Conservation (phyloP, 2,329 filamentous ascomycete genomes). For the Clarireedia paspali region DNA sequence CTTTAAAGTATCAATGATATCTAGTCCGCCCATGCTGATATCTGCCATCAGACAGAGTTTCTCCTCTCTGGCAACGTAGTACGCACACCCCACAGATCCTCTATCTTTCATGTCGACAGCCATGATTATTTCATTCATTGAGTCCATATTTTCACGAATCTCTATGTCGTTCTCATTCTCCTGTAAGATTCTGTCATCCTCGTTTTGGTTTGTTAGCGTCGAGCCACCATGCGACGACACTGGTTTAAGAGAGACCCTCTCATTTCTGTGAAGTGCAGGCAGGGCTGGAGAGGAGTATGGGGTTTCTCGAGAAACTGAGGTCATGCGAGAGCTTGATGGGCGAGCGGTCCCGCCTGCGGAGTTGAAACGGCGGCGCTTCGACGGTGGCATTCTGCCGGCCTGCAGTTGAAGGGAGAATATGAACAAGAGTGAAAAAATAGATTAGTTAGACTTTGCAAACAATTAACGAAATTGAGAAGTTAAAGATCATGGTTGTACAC, state of each 20-base stretch:
- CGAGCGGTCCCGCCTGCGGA: constrained; percentile 9
- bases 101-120: constrained; percentile 68
- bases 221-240: constrained; percentile 8
- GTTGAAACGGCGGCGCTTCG: constrained; percentile 20
- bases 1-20: constrained; percentile 56
- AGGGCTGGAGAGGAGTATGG: constrained; percentile 15
- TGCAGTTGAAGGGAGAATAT: background rate
- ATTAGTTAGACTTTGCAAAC: too few relatives aligned
- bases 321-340: constrained; percentile 15
- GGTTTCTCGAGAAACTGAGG: constrained; percentile 15
- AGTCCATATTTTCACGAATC: constrained; percentile 38
- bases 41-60: constrained; percentile 73
- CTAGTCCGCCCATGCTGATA: constrained; percentile 57
- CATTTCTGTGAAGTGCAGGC: constrained; percentile 12
- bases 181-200: constrained; percentile 8
- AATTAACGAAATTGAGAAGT: background rate
- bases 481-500: background rate
- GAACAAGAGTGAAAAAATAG: background rate
- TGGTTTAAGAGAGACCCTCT: constrained; percentile 16
- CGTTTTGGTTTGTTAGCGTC: constrained; percentile 7
- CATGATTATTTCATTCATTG: constrained; percentile 65
- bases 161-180: constrained; percentile 26
- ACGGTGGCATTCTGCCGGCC: constrained; percentile 8
- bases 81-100: constrained; percentile 72
- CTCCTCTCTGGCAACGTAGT: constrained; percentile 65